Conservation (phyloP, 352 stramenopile species). For the Thraustochytrium striatum region DNA sequence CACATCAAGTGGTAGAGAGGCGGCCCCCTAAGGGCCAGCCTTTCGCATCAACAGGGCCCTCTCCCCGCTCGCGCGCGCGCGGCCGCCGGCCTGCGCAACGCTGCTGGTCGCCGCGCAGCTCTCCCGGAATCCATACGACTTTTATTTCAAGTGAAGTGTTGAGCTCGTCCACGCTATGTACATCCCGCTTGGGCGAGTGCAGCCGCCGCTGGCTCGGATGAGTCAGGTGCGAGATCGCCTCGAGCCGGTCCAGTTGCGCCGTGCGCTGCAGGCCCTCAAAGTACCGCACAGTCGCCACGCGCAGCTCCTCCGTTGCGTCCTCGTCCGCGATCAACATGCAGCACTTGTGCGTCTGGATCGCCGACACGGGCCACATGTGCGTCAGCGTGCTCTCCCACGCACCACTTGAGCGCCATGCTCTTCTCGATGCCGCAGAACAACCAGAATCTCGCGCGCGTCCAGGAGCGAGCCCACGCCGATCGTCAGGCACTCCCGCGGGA, state of each 20-base stretch:
- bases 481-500: not conserved
- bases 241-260: not conserved
- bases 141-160: no score
- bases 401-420: not conserved
- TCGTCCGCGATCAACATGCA: constrained; percentile 64
- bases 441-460: constrained; percentile 67
- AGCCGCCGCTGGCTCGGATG: no score
- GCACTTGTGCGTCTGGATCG: constrained; percentile 65
- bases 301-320: constrained; percentile 69
- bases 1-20: no score
- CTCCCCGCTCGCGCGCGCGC: no score
- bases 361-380: constrained; percentile 77
- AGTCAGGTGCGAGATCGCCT: not conserved
- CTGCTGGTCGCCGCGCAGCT: no score
- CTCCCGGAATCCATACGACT: no score
- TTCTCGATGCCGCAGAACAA: constrained; percentile 62
- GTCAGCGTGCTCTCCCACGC: constrained; percentile 53
- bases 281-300: constrained; percentile 75
- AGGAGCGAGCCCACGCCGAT: constrained; percentile 61
- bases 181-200: no score
- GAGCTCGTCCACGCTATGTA: no score
- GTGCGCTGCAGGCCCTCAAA: constrained; percentile 68
- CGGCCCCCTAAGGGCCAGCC: no score
- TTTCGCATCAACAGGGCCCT: no score
- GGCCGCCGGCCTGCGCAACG: no score